These are phyloP conservation scores for Aspergillus novoparasiticus DNA, from an alignment of 2,329 filamentous ascomycete genomes.

Conservation along the genomic window DNA sequence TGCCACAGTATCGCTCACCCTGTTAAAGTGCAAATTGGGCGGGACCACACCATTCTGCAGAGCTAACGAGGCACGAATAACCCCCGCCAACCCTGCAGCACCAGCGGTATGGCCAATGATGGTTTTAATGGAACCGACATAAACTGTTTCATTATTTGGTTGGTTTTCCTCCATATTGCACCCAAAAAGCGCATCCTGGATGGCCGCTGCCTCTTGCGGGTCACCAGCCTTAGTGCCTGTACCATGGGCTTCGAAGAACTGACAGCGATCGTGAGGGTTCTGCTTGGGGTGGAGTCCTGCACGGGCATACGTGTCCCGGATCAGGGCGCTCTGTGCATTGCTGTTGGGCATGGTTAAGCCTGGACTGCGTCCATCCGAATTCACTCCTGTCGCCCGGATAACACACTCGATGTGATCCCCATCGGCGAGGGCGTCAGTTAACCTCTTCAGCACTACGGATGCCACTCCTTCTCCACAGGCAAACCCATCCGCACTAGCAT, in stretches of 20 bases:
- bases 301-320: constrained; percentile 35
- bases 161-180: background rate
- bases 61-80: background rate
- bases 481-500: constrained; percentile 48
- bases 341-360: constrained; percentile 30
- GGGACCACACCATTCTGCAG: too few species aligned
- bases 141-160: background rate
- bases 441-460: constrained; percentile 51
- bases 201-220: background rate
- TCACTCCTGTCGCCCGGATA: constrained; percentile 29
- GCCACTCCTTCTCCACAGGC: constrained; percentile 54
- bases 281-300: background rate
- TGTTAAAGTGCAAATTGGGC: too few species aligned
- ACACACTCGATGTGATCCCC: constrained; percentile 44
- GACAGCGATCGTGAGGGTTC: constrained; percentile 28
- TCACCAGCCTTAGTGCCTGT: background rate
- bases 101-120: background rate
- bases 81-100: background rate
- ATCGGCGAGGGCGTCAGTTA: constrained; percentile 49
- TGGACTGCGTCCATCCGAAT: constrained; percentile 30
- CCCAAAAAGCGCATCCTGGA: background rate
- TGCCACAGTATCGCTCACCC: too few species aligned
- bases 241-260: constrained; percentile 52
- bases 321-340: constrained; percentile 38
- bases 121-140: background rate